Evolutionary conservation across 352 stramenopile genomes (phyloP), one percentile per base, ranked within the genome.

Genomic region (Blastocystis sp.): DNA sequence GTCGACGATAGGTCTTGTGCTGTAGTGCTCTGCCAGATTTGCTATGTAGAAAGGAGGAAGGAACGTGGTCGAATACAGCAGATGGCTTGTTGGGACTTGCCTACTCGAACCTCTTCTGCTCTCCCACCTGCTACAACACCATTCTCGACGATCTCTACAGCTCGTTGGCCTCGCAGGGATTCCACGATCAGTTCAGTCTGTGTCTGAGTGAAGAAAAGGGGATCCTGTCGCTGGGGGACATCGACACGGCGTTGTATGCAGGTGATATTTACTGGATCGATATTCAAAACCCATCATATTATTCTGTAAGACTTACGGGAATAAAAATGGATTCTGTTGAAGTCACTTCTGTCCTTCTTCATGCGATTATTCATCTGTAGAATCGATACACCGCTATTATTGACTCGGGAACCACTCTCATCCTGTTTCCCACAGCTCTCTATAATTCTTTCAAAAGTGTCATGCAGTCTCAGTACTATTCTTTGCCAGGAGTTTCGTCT

Each of bases 171-270:
- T 13, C 7, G 23, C 5, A 55, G n/a, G 29, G 37, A 20, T 59
- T 34, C 43, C 43, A 55, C 7, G 68, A 79, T 37, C 13, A 61
- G 3, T 79, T 79, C 37, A 15, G 23, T 3, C 29, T 59, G 5
- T 79, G 68, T 79, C 43, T 79, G 8, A 43, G 68, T 37, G 68
- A 79, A n/a, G 43, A 59, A 7, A 79, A 56, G 37, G 68, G 68
- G 4, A 54, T 79, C 26, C 53, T 79, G 6, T 34, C 68, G 5
- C 29, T 79, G 26, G 68, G 68, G 1, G 68, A n/a, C n/a, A 18
- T 79, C 43, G 68, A 79, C 37, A 18, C 43, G 5, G 15, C 3
- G 6, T 59, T 79, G 23, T 61, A 56, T 37, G 34, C 26, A 7
- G 68, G 68, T 7, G 53, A 79, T 26, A 56, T 79, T 15, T 2